Percentiles rank a stretch among this genome's conserved stretches.
Evolutionary conservation across 306 rosid species (phyloP).

Genomic region (Trifolium subterraneum): DNA sequence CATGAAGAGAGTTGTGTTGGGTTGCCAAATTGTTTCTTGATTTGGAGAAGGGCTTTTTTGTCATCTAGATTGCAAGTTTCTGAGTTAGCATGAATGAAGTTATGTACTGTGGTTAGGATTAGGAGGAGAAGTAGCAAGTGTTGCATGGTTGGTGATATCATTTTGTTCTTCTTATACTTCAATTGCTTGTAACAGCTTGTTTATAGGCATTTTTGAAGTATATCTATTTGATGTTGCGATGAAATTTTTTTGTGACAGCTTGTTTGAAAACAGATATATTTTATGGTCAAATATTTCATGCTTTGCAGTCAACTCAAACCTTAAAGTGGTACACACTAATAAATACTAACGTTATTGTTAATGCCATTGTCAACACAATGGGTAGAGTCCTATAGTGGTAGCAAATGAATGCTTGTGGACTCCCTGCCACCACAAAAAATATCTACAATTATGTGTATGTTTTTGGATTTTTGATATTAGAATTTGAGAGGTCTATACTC

Average conservation of each 20-base stretch:
- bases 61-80: constrained; percentile 42
- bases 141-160: neutral
- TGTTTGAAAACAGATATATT: neutral
- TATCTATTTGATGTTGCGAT: neutral
- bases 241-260: neutral
- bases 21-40: constrained; percentile 31
- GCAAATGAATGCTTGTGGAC: no score
- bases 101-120: neutral
- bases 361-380: no score
- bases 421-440: no score
- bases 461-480: no score
- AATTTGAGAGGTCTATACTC: no score
- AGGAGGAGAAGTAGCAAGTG: neutral
- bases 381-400: no score
- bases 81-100: neutral
- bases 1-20: neutral
- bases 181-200: neutral
- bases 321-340: no score
- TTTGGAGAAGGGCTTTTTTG: constrained; percentile 37
- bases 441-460: no score
- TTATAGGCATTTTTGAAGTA: neutral
- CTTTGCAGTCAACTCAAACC: neutral
- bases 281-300: neutral
- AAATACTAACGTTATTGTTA: no score
- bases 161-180: neutral